These are phyloP conservation scores for Xylaria sp. DNA, from an alignment of 2,329 filamentous ascomycete species.

Conservation along the genomic window DNA sequence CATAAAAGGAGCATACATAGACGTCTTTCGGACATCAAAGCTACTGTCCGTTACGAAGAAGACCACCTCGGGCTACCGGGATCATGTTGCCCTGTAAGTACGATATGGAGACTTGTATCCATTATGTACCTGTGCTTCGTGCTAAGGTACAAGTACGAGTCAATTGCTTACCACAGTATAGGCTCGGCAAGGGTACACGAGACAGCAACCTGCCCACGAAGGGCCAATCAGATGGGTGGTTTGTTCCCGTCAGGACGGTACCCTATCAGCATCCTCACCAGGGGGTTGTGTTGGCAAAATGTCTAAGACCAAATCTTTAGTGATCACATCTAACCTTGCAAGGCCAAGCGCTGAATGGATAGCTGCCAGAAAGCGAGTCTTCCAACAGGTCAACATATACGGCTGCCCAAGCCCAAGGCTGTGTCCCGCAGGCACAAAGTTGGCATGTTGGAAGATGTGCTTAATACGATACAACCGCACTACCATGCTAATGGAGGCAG, in stretches of 20 bases:
- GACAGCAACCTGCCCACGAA: slow-evolving; percentile 7
- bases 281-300: slow-evolving; percentile 23
- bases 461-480: slow-evolving; percentile 3
- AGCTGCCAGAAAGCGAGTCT: neutral
- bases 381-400: slow-evolving; percentile 14
- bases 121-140: slow-evolving; percentile 2
- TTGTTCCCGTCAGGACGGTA: slow-evolving; percentile 23
- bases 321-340: slow-evolving; percentile 9
- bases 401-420: slow-evolving; percentile 1
- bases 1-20: neutral
- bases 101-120: neutral
- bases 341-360: neutral
- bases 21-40: neutral
- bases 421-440: slow-evolving; percentile 1
- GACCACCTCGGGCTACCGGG: neutral
- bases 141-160: slow-evolving; percentile 14
- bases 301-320: slow-evolving; percentile 25
- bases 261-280: slow-evolving; percentile 22
- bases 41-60: neutral
- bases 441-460: slow-evolving; percentile 6
- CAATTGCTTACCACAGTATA: slow-evolving; percentile 13
- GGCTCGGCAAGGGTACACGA: slow-evolving; percentile 12
- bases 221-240: slow-evolving; percentile 17
- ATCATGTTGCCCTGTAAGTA: neutral
- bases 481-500: slow-evolving; percentile 5